phyloP scores from a whole-genome alignment of 2,329 filamentous ascomycete genomes.

The Ophiognomonia clavigignenti-juglandacearum region DNA sequence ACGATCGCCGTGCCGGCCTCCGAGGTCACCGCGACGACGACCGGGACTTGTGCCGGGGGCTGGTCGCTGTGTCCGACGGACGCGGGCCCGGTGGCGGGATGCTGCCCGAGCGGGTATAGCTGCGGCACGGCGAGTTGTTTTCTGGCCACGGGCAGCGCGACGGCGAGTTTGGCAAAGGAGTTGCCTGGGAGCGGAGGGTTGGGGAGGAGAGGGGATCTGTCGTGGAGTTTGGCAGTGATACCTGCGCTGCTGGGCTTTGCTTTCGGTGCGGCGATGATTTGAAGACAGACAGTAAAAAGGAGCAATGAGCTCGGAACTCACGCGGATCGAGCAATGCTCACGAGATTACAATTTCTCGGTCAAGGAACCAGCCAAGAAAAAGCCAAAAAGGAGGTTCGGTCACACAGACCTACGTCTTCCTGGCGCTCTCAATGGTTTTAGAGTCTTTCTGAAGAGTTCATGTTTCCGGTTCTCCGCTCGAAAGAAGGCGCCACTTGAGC shows the following conservation, averaged over 20 bases:
- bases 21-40: conserved; percentile 35
- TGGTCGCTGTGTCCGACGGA: conserved; percentile 68
- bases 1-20: conserved; percentile 65
- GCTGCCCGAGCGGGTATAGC: conserved; percentile 72
- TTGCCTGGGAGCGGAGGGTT: conserved; percentile 28
- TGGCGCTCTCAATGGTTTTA: no score
- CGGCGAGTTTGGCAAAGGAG: conserved; percentile 52
- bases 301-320: no score
- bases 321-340: no score
- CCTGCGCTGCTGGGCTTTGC: conserved; percentile 9
- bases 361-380: no score
- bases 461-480: no score
- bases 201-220: neutral
- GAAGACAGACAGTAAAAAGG: no score
- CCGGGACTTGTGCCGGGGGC: conserved; percentile 62
- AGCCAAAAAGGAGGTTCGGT: no score
- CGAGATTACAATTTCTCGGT: no score
- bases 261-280: conserved; percentile 8
- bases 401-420: no score
- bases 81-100: conserved; percentile 65
- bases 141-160: conserved; percentile 44
- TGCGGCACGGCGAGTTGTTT: conserved; percentile 73
- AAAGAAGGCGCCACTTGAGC: no score
- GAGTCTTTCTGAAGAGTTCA: no score
- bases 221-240: conserved; percentile 6